These are phyloP conservation scores for Arabidopsis arenosa DNA, from an alignment of 345 rosid species.

Conservation along the genomic window DNA sequence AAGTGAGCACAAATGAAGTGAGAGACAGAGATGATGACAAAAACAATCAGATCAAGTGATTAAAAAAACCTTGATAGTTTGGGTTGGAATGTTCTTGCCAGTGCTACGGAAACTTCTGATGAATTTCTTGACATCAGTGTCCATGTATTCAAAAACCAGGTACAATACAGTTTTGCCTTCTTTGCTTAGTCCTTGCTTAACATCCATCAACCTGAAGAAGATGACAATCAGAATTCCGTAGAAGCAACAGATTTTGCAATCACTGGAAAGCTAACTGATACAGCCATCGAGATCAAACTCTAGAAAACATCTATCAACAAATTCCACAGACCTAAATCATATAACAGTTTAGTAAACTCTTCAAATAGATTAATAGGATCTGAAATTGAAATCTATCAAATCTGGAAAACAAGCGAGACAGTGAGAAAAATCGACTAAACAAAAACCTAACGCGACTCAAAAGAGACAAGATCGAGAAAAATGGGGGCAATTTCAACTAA, in stretches of 20 bases:
- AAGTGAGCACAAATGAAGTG: neutral
- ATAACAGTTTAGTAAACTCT: neutral
- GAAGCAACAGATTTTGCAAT: slow-evolving; percentile 9
- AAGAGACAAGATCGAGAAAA: neutral
- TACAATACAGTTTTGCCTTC: slow-evolving; percentile 92
- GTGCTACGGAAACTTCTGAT: slow-evolving; percentile 71
- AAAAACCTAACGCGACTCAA: slow-evolving; percentile 2
- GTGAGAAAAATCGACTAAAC: neutral
- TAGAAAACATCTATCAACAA: neutral
- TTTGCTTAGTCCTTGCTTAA: slow-evolving; percentile 89
- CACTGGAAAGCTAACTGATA: neutral
- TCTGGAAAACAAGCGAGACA: neutral
- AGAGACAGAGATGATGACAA: neutral
- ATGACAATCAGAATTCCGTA: slow-evolving; percentile 6
- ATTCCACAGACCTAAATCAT: neutral
- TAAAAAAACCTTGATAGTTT: slow-evolving; percentile 58
- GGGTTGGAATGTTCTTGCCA: slow-evolving; percentile 59
- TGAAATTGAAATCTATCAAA: slow-evolving; percentile 22
- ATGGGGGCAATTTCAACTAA: neutral
- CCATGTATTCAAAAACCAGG: slow-evolving; percentile 91
- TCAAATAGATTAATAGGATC: slow-evolving; percentile 6
- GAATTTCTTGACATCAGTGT: slow-evolving; percentile 88
- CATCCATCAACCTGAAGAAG: slow-evolving; percentile 72
- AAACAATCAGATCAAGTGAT: neutral
- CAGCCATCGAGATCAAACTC: neutral